Evolutionary conservation across 1,284 basidiomycete species (phyloP).

Genomic region (Rhodotorula sp.): DNA sequence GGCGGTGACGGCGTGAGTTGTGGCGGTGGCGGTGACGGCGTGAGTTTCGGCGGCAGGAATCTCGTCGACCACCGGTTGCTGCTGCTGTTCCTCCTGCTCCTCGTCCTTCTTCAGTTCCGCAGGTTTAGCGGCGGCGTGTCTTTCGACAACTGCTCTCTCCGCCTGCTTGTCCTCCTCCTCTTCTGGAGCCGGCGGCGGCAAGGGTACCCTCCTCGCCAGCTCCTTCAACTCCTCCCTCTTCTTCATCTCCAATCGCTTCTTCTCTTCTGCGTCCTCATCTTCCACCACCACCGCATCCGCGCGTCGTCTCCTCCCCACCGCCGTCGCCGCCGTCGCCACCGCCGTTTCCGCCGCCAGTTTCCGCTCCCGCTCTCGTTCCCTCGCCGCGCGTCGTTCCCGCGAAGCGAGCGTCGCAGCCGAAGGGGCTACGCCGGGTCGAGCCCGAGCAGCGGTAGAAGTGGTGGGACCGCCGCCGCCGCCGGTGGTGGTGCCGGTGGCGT

Average conservation of each 20-base stretch:
- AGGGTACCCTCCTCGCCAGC: neutral
- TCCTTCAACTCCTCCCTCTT: neutral
- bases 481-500: conserved; percentile 1
- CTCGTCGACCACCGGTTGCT: neutral
- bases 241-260: neutral
- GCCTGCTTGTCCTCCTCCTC: neutral
- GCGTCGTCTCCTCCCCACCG: neutral
- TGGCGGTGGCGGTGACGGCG: neutral
- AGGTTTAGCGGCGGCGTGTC: neutral
- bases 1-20: neutral
- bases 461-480: neutral
- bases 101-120: neutral
- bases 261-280: conserved; percentile 4
- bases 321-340: neutral
- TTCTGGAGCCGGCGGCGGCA: neutral
- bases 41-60: neutral
- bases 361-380: conserved; percentile 1
- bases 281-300: neutral
- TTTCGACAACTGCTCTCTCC: conserved; percentile 3
- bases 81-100: neutral
- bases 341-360: neutral
- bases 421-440: neutral
- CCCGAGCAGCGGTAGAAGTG: neutral
- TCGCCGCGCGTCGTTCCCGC: conserved; percentile 6
- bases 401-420: conserved; percentile 10